Percentiles rank a stretch among this genome's conserved stretches.
These are phyloP conservation scores for Astrothelium subdiscretum DNA, from an alignment of 495 filamentous ascomycete species.

Conservation along the genomic window DNA sequence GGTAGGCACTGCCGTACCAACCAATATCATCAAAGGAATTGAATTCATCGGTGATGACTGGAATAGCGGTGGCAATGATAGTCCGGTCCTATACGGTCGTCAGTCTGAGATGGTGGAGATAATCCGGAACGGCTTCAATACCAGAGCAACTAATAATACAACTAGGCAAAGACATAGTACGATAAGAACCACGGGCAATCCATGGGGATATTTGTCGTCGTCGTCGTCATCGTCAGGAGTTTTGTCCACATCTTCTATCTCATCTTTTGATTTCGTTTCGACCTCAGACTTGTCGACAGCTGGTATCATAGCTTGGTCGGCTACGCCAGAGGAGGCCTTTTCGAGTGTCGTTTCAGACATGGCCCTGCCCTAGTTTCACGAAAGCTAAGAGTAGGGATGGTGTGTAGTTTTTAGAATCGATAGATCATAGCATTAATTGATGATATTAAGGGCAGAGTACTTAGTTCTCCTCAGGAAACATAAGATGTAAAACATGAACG, in stretches of 20 bases:
- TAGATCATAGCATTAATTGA: not conserved
- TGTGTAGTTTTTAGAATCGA: not conserved
- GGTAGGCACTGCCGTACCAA: slow-evolving; percentile 46
- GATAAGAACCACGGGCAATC: not conserved
- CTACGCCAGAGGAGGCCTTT: not conserved
- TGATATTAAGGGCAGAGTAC: not conserved
- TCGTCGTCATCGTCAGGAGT: not conserved
- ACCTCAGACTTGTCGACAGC: not conserved
- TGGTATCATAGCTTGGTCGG: not conserved
- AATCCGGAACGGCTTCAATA: not conserved
- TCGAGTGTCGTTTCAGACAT: not conserved
- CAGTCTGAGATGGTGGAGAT: not conserved
- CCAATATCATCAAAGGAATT: slow-evolving; percentile 58
- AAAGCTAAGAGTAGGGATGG: not conserved
- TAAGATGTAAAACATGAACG: not conserved
- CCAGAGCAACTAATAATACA: not conserved
- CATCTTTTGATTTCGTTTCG: not conserved
- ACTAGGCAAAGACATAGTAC: not conserved
- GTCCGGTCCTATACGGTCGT: not conserved
- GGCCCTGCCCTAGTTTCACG: not conserved
- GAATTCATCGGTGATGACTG: slow-evolving; percentile 68
- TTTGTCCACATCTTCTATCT: not conserved
- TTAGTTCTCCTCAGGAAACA: not conserved
- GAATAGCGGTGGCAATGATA: slow-evolving; percentile 74
- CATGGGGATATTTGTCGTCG: not conserved